Conservation (phyloP, 805 yeast genomes). For the Myxozyma neglecta region DNA sequence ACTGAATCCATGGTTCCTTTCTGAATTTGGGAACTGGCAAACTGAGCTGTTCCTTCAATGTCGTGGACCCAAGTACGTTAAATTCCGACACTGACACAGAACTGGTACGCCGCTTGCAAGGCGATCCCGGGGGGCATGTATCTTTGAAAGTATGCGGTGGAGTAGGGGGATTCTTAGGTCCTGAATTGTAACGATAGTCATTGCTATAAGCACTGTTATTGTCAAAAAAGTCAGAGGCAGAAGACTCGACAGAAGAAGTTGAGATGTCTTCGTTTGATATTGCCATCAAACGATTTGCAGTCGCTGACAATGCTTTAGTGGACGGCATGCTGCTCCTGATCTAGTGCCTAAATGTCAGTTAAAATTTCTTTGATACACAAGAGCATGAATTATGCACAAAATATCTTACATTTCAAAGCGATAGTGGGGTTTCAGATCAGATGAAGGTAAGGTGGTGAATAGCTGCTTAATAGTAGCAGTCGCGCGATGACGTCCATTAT, state of each 20-base stretch:
- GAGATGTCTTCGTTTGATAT: not conserved
- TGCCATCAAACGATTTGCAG: not conserved
- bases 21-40: conserved; percentile 15
- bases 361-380: not conserved
- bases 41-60: conserved; percentile 9
- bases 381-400: not conserved
- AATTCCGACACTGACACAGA: conserved; percentile 18
- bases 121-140: not conserved
- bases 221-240: conserved; percentile 8
- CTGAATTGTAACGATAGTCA: not conserved
- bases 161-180: not conserved
- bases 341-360: not conserved
- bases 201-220: conserved; percentile 4
- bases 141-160: not conserved
- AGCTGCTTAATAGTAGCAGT: too few species aligned
- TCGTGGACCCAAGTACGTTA: not conserved
- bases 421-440: not conserved
- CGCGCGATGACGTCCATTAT: too few species aligned
- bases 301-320: not conserved
- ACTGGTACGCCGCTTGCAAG: conserved; percentile 1
- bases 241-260: conserved; percentile 6
- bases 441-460: too few species aligned
- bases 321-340: not conserved
- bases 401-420: not conserved
- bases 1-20: conserved; percentile 23